Percentiles rank a stretch among this genome's conserved stretches.
Conservation (phyloP, 1,284 basidiomycete species). For the Golubevia sp. region DNA sequence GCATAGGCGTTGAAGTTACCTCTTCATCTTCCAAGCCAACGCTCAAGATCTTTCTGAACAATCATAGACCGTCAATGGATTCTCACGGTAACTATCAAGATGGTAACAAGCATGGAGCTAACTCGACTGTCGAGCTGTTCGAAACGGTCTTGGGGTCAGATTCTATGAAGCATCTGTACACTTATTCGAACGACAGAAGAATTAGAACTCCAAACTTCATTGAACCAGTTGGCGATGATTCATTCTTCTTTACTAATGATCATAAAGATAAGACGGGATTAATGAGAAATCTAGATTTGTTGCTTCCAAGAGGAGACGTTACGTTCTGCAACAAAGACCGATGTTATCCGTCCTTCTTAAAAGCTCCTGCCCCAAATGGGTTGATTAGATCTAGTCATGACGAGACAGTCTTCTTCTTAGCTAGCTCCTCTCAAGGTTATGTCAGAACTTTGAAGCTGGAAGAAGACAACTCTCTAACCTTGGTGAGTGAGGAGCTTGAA, state of each 20-base stretch:
- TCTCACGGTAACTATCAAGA: not conserved
- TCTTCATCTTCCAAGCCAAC: constrained; percentile 24
- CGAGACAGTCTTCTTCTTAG: not conserved
- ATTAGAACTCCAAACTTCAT: constrained; percentile 49
- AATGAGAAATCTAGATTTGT: constrained; percentile 6
- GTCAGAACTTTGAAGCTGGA: not conserved
- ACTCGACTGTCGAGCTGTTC: constrained; percentile 46
- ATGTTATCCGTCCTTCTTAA: not conserved
- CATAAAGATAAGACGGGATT: constrained; percentile 28
- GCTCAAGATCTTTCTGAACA: constrained; percentile 41
- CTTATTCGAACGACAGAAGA: constrained; percentile 19
- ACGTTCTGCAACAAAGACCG: not conserved
- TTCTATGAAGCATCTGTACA: constrained; percentile 31
- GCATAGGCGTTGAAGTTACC: constrained; percentile 25
- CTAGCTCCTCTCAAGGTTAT: not conserved
- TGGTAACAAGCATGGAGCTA: constrained; percentile 28
- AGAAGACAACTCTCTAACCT: not conserved
- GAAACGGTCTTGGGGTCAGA: constrained; percentile 32
- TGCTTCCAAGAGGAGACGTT: not conserved
- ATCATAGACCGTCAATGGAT: constrained; percentile 40
- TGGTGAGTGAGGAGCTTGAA: not conserved
- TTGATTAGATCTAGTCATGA: not conserved
- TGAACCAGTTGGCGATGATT: constrained; percentile 34
- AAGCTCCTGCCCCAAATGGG: not conserved
- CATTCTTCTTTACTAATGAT: constrained; percentile 47